Percentiles rank a stretch among this genome's conserved stretches.
Evolutionary conservation across 108 stramenopile species (phyloP).

Genomic region (Skeletonema marinoi): DNA sequence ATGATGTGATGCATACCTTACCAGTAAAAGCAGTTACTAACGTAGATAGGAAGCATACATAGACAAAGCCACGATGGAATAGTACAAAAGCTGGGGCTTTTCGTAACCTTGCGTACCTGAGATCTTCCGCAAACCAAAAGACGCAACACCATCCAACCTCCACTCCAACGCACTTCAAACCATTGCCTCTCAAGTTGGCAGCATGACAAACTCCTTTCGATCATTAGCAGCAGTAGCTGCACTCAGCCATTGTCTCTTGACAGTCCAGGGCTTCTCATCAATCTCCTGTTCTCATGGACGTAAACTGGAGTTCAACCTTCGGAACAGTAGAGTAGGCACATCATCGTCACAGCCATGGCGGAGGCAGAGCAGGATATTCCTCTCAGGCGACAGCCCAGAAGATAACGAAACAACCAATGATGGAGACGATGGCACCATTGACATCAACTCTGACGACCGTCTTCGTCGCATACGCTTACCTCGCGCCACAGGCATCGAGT

Average conservation of each 20-base stretch:
- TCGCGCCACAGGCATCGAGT: slow-evolving; percentile 91
- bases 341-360: not conserved
- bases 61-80: no score
- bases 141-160: not conserved
- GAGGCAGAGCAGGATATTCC: not conserved
- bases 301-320: not conserved
- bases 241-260: not conserved
- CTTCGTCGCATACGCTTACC: slow-evolving; percentile 71
- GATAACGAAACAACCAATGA: not conserved
- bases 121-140: no score
- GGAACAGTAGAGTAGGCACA: not conserved
- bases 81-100: no score
- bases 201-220: not conserved
- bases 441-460: slow-evolving; percentile 68
- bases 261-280: not conserved
- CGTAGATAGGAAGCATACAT: no score
- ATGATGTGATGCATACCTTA: no score
- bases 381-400: not conserved
- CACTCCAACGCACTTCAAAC: not conserved
- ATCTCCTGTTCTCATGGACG: not conserved
- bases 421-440: slow-evolving; percentile 30
- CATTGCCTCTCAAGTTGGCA: not conserved
- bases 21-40: no score
- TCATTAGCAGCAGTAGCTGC: not conserved
- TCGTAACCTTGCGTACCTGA: no score